These are phyloP conservation scores for Eucalyptus pauciflora DNA, from an alignment of 345 rosid species.

Conservation along the genomic window DNA sequence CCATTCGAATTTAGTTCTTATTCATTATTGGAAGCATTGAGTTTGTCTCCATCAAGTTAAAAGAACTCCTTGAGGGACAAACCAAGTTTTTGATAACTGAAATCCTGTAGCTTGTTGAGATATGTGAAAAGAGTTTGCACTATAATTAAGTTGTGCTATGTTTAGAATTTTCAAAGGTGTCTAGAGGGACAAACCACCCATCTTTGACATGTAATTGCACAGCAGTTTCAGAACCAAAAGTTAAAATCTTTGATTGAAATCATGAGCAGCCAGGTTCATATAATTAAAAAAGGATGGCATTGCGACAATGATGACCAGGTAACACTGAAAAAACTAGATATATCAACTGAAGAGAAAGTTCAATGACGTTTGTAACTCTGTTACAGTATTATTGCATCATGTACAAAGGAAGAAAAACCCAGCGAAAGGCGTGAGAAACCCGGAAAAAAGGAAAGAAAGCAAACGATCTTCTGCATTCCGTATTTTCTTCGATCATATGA, in stretches of 20 bases:
- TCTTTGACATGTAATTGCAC: background rate
- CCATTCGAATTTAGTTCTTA: background rate
- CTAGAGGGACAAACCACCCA: background rate
- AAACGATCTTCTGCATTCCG: background rate
- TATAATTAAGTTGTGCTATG: background rate
- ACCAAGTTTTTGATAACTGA: background rate
- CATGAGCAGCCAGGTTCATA: background rate
- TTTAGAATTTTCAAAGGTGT: background rate
- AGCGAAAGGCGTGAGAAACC: background rate
- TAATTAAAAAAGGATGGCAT: background rate
- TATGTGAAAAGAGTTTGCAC: background rate
- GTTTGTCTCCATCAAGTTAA: background rate
- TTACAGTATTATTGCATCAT: background rate
- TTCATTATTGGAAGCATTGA: background rate
- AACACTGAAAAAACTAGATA: background rate
- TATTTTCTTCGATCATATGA: background rate
- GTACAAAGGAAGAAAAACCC: background rate
- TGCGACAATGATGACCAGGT: background rate
- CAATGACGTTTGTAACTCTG: background rate
- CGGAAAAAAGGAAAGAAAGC: background rate
- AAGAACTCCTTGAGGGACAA: background rate
- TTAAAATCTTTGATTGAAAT: background rate
- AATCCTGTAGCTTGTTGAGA: background rate
- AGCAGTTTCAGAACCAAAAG: background rate
- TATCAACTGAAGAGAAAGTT: background rate